Evolutionary conservation across 1,139 yeast species (phyloP), one percentile per base, ranked within the genome.

Genomic region (Taphrina confusa): DNA sequence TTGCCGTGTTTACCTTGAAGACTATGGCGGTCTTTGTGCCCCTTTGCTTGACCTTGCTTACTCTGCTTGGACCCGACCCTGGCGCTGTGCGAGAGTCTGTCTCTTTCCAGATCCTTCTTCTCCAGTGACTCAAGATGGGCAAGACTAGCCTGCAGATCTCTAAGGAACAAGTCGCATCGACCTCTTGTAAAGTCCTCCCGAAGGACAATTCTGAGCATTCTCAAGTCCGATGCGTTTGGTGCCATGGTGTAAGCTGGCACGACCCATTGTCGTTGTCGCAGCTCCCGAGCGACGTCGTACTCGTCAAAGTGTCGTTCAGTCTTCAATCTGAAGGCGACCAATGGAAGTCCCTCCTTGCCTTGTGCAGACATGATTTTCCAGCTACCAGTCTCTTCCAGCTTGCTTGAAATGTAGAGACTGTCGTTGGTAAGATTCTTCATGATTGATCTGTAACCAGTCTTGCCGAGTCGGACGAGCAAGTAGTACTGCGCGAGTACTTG

Each of bases 211-310:
- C 97, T 81, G 66, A 90, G 78, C 62, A 89, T 85, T 72, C 90
- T 95, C 40, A 72, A 69, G 46, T 75, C 69, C 42, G 75, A 76
- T 56, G 76, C 78, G 45, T 70, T 68, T 30, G 87, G 84, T 34
- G 96, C 95, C 68, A 90, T 79, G 64, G 85, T 90, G 74, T 90
- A 90, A 77, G 89, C 90, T 64, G 97, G 97, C 64, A 90, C 80
- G 71, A 90, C 90, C 80, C 85, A 90, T 4, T 95, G 95, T 69
- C 84, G 83, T 72, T 81, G 82, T 68, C 90, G 76, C 70, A 89
- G 72, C 20, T 84, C 77, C 0, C 95, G 83, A 37, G 90, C 72
- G 62, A 88, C 79, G 30, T 85, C 80, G 73, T 90, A 96, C 12
- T 96, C 96, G 62, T 90, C 80, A 72, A 83, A 88, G 1, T 96